Conservation (phyloP, 345 rosid species). For the Citrus maxima region DNA sequence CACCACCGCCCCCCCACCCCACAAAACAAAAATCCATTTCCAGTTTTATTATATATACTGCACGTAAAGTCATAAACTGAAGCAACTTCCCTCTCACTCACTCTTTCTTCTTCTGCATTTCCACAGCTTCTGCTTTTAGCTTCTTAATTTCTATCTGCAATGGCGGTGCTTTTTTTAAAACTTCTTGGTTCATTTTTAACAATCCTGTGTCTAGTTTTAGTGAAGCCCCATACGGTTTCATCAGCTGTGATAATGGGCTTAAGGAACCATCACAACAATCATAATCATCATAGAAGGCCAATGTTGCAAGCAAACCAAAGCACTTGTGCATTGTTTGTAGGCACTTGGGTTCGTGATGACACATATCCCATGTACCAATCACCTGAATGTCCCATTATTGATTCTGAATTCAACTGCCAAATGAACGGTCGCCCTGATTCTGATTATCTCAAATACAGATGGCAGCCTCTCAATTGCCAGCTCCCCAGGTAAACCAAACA, state of each 20-base stretch:
- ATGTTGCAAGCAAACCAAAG: slow-evolving; percentile 26
- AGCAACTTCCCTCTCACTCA: background rate
- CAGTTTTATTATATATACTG: background rate
- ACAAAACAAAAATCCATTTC: background rate
- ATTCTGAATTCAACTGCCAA: slow-evolving; percentile 76
- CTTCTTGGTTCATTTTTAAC: slow-evolving; percentile 22
- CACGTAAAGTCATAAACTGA: background rate
- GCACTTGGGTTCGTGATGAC: slow-evolving; percentile 75
- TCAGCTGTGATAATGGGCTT: slow-evolving; percentile 61
- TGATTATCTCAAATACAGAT: slow-evolving; percentile 75
- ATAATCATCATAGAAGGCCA: slow-evolving; percentile 31
- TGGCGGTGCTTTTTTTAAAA: background rate
- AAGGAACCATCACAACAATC: slow-evolving; percentile 53
- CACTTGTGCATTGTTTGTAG: slow-evolving; percentile 52
- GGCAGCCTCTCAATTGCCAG: slow-evolving; percentile 82
- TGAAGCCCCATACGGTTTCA: slow-evolving; percentile 37
- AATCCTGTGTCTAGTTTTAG: slow-evolving; percentile 25
- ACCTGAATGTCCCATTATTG: slow-evolving; percentile 55
- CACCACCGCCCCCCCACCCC: no score
- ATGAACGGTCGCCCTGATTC: slow-evolving; percentile 87
- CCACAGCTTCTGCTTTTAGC: background rate
- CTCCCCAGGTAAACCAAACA: slow-evolving; percentile 61
- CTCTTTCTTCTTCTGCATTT: background rate
- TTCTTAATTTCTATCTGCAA: background rate
- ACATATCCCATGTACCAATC: slow-evolving; percentile 66